Percentiles rank a stretch among this genome's conserved stretches.
Evolutionary conservation across 2,329 filamentous ascomycete genomes (phyloP).

Genomic region (Zasmidium angulare): DNA sequence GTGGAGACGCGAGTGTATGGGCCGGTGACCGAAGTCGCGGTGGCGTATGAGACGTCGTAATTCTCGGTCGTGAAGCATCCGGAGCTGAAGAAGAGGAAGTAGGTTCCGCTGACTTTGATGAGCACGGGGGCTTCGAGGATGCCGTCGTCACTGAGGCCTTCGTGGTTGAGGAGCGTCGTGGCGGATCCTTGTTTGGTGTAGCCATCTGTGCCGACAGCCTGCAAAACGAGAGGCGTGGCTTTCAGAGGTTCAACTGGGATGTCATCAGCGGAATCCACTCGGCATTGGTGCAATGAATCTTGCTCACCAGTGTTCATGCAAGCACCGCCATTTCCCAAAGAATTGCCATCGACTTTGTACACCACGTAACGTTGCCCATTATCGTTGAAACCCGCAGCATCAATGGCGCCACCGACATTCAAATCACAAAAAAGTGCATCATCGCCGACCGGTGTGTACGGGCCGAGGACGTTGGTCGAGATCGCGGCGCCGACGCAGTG

Average conservation of each 20-base stretch:
- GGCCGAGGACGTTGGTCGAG: slow-evolving; percentile 27
- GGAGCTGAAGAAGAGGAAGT: slow-evolving; percentile 40
- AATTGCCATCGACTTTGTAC: slow-evolving; percentile 41
- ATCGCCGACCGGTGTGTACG: slow-evolving; percentile 31
- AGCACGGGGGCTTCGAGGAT: slow-evolving; percentile 36
- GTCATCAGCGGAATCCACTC: background rate
- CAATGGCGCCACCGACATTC: slow-evolving; percentile 35
- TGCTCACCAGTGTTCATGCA: slow-evolving; percentile 33
- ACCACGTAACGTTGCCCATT: slow-evolving; percentile 33
- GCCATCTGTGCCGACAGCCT: slow-evolving; percentile 33
- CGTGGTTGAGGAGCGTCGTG: slow-evolving; percentile 31
- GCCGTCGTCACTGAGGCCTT: slow-evolving; percentile 31
- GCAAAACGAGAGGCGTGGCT: slow-evolving; percentile 34
- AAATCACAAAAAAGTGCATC: slow-evolving; percentile 31
- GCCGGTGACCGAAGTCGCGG: slow-evolving; percentile 29
- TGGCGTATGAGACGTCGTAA: slow-evolving; percentile 38
- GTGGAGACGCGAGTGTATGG: slow-evolving; percentile 32
- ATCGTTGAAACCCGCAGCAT: slow-evolving; percentile 34
- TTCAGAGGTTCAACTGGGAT: slow-evolving; percentile 30
- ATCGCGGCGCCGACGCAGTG: slow-evolving; percentile 39
- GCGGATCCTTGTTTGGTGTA: slow-evolving; percentile 29
- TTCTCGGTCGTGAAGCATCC: slow-evolving; percentile 32
- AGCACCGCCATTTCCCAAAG: slow-evolving; percentile 27
- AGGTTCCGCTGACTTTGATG: slow-evolving; percentile 27
- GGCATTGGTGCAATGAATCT: slow-evolving; percentile 3